Conservation (phyloP, 768 basidiomycete genomes). For the Daedaleopsis sinensis region DNA sequence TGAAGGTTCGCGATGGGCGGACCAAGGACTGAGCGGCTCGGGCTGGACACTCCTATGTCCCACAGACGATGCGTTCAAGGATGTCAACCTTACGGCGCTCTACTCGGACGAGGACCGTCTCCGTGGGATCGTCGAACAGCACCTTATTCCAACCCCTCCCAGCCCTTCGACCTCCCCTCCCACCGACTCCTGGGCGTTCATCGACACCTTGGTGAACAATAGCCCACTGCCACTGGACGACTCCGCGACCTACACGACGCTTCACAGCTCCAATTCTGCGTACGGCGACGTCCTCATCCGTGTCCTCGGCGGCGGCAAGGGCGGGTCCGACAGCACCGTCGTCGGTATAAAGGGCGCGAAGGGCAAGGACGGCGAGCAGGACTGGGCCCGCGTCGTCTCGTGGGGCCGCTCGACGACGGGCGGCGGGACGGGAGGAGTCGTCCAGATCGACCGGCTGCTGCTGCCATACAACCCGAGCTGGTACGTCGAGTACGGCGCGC, state of each 20-base stretch:
- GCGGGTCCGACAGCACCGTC: constrained; percentile 45
- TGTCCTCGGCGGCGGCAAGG: constrained; percentile 42
- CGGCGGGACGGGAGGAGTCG: constrained; percentile 80
- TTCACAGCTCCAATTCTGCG: constrained; percentile 56
- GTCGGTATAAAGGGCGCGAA: constrained; percentile 76
- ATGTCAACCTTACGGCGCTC: constrained; percentile 76
- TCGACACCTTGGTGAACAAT: constrained; percentile 58
- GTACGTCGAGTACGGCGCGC: constrained; percentile 79
- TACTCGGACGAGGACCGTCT: constrained; percentile 59
- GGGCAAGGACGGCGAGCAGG: constrained; percentile 60
- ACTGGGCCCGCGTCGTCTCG: constrained; percentile 66
- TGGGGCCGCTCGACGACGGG: constrained; percentile 81
- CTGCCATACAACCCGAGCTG: constrained; percentile 86
- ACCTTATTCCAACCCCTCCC: constrained; percentile 61
- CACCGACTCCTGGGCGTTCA: constrained; percentile 28
- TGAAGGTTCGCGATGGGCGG: constrained; percentile 66
- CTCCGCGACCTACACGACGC: constrained; percentile 72
- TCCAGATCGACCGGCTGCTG: constrained; percentile 83
- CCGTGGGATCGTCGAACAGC: constrained; percentile 69
- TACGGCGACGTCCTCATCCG: constrained; percentile 90
- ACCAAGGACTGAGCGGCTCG: constrained; percentile 45
- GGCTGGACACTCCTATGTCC: constrained; percentile 94
- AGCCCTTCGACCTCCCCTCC: constrained; percentile 26
- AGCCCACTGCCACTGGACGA: constrained; percentile 74
- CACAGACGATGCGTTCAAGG: constrained; percentile 89